Evolutionary conservation across 208 protist species (phyloP), one percentile per base, ranked within the genome.

Genomic region (Endotrypanum monterogeii): DNA sequence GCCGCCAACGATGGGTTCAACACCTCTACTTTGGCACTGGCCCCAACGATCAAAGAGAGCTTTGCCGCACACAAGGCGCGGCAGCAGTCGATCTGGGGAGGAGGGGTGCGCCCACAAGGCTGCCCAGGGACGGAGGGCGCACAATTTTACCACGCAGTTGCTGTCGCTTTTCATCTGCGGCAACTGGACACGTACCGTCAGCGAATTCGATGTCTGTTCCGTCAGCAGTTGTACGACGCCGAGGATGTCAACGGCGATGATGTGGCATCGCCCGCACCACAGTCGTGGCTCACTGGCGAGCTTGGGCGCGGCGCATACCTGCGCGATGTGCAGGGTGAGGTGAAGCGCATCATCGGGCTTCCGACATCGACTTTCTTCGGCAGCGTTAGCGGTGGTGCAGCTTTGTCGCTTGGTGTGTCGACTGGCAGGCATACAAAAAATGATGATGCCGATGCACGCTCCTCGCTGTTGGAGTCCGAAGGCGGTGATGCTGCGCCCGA

Each of bases 221-320:
- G 90, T 51, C 89, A 94, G 76, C 92, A 94, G 73, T 78, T 94
- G n/a, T 94, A 89, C 79, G 90, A 96, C 62, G 92, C 92, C 3
- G 87, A 96, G 78, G 92, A 96, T 63, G 86, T 96, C 44, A 80
- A 86, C 58, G 89, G 83, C 35, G 84, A 93, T 51, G 82, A 79
- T 41, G 50, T 74, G 30, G 28, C 55, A 23, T 54, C 68, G 44
- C 54, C 55, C 20, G 68, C 68, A 18, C 68, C 39, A n/a, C 68
- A 28, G 68, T 46, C 68, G 55, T 73, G 68, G 68, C 55, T 73
- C 66, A 54, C 48, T 18, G 65, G 68, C 76, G 63, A 70, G 72
- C 81, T 71, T 61, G 30, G 76, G 23, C 41, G 82, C 71, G 67
- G 71, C 63, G 63, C 66, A 8, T 73, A 90, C 62, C 79, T 95